phyloP scores from a whole-genome alignment of 768 basidiomycete species.

The Boletus reticuloceps region DNA sequence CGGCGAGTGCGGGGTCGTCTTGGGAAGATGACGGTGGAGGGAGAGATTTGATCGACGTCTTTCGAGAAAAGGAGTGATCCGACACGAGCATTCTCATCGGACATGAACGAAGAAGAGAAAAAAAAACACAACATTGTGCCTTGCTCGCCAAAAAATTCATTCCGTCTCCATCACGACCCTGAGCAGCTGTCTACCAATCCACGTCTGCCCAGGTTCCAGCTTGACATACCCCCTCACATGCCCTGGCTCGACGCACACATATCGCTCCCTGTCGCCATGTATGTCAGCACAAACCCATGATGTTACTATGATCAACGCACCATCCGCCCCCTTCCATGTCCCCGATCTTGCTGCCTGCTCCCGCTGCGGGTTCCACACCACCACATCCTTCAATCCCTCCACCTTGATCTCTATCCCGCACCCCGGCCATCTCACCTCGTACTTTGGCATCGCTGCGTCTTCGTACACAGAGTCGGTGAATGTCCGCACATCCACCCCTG shows the following conservation, averaged over 20 bases:
- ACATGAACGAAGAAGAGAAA: background rate
- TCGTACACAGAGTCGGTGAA: constrained; percentile 81
- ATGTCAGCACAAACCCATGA: background rate
- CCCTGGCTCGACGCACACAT: constrained; percentile 92
- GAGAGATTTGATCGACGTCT: constrained; percentile 23
- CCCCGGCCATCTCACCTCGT: constrained; percentile 58
- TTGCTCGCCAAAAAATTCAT: background rate
- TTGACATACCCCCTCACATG: constrained; percentile 69
- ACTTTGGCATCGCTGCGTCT: constrained; percentile 44
- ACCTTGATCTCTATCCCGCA: constrained; percentile 54
- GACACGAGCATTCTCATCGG: too few relatives aligned
- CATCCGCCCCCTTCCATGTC: constrained; percentile 93
- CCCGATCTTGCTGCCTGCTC: constrained; percentile 67
- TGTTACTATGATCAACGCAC: too few relatives aligned
- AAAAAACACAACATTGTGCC: background rate
- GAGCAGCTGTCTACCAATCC: constrained; percentile 78
- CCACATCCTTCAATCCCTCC: constrained; percentile 69
- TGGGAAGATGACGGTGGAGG: constrained; percentile 3
- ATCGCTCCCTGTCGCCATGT: constrained; percentile 60
- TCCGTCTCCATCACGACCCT: constrained; percentile 27
- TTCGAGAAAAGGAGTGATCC: constrained; percentile 42
- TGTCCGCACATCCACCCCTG: constrained; percentile 60
- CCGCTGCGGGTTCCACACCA: constrained; percentile 92
- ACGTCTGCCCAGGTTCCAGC: constrained; percentile 62
- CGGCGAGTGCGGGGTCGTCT: constrained; percentile 43